Evolutionary conservation across 75 land plant genomes (phyloP).

Genomic region (Pinus tabuliformis): DNA sequence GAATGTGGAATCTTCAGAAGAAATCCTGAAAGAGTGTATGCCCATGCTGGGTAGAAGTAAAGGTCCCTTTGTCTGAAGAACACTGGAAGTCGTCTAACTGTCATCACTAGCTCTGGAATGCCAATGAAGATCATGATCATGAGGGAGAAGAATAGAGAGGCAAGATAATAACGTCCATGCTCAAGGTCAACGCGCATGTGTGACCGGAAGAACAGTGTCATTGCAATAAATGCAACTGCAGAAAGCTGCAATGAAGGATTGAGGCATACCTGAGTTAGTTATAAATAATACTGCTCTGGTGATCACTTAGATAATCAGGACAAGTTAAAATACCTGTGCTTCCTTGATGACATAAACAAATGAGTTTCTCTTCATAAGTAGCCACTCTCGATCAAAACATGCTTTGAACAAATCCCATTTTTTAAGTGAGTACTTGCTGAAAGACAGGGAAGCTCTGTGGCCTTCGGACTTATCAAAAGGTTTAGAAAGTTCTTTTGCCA

Average conservation of each 20-base stretch:
- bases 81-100: slow-evolving; percentile 45
- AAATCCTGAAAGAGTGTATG: slow-evolving; percentile 52
- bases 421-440: slow-evolving; percentile 45
- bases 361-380: slow-evolving; percentile 65
- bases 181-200: slow-evolving; percentile 31
- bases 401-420: slow-evolving; percentile 64
- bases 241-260: slow-evolving; percentile 26
- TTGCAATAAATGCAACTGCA: slow-evolving; percentile 30
- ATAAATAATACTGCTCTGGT: not conserved
- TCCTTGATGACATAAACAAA: slow-evolving; percentile 63
- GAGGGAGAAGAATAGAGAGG: slow-evolving; percentile 53
- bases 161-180: slow-evolving; percentile 41
- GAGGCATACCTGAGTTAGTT: not conserved
- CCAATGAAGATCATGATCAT: slow-evolving; percentile 53
- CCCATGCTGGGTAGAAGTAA: slow-evolving; percentile 78
- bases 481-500: slow-evolving; percentile 40
- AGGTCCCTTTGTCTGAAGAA: slow-evolving; percentile 70
- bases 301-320: not conserved
- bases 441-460: slow-evolving; percentile 69
- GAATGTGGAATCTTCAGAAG: slow-evolving; percentile 58
- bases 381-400: slow-evolving; percentile 41
- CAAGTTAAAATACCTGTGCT: slow-evolving; percentile 33
- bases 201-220: slow-evolving; percentile 73
- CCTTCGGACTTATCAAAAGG: slow-evolving; percentile 65
- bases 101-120: slow-evolving; percentile 51